phyloP scores from a whole-genome alignment of 805 yeast genomes.

The Candida rishiriensis region DNA sequence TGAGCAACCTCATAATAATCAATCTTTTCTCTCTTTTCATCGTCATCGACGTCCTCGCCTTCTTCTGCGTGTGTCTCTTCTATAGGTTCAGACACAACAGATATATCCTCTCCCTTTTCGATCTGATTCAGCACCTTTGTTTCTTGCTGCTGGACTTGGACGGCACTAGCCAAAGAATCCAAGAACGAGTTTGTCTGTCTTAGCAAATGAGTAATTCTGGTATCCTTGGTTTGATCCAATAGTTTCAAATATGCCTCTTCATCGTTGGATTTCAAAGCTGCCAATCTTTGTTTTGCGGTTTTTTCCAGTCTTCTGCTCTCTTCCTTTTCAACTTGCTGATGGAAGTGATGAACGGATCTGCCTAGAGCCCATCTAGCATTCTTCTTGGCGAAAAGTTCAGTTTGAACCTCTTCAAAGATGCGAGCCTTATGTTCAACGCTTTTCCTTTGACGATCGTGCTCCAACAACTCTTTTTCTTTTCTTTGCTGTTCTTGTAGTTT shows the following conservation, averaged over 20 bases:
- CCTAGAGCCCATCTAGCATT: conserved; percentile 26
- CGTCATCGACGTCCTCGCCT: conserved; percentile 31
- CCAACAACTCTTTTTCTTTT: conserved; percentile 50
- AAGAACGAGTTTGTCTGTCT: conserved; percentile 76
- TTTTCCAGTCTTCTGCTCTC: conserved; percentile 71
- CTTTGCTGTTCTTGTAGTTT: conserved; percentile 70
- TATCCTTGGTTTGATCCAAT: conserved; percentile 82
- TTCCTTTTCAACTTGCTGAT: conserved; percentile 61
- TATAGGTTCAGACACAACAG: conserved; percentile 6
- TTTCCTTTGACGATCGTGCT: conserved; percentile 46
- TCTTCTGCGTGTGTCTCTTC: conserved; percentile 26
- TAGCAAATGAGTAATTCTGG: conserved; percentile 78
- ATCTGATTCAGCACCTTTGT: conserved; percentile 30
- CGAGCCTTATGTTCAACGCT: conserved; percentile 40
- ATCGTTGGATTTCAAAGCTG: conserved; percentile 81
- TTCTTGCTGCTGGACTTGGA: conserved; percentile 68
- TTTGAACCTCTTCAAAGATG: conserved; percentile 26
- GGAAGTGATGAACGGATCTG: conserved; percentile 43
- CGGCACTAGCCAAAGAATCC: conserved; percentile 76
- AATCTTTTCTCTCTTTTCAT: conserved; percentile 58
- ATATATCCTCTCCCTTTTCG: conserved; percentile 22
- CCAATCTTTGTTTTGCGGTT: conserved; percentile 84
- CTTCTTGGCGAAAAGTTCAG: conserved; percentile 28
- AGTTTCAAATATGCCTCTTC: conserved; percentile 83
- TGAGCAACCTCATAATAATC: conserved; percentile 85